phyloP scores from a whole-genome alignment of 2,329 filamentous ascomycete genomes.

The Botrytis paeoniae region DNA sequence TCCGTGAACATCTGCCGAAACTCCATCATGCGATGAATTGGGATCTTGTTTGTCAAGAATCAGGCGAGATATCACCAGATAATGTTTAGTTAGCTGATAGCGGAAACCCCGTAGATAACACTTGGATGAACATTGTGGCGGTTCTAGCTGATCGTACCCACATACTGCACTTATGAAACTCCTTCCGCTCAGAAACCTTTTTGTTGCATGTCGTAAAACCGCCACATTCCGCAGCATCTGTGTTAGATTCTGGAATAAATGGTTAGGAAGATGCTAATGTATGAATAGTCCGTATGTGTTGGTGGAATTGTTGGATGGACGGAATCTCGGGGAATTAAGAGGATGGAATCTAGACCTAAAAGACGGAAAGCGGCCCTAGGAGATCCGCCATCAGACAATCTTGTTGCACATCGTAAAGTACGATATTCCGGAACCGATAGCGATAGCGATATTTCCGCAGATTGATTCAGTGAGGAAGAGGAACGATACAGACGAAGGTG shows the following conservation, averaged over 20 bases:
- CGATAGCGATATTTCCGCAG: not conserved
- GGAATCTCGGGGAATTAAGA: not conserved
- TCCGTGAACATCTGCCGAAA: conserved; percentile 6
- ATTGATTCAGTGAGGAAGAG: not conserved
- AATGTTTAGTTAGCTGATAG: not conserved
- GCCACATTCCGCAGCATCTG: conserved; percentile 7
- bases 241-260: not conserved
- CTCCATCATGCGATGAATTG: no score
- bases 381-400: no score
- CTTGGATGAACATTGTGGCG: not conserved
- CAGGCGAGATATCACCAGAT: conserved; percentile 1
- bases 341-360: not conserved
- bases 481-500: not conserved
- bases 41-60: not conserved
- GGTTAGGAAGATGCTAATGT: not conserved
- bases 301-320: not conserved
- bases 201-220: conserved; percentile 12
- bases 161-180: not conserved
- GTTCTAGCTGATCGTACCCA: not conserved
- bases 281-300: not conserved
- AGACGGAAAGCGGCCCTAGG: not conserved
- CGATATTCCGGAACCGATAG: not conserved
- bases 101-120: not conserved
- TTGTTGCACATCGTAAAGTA: conserved; percentile 4
- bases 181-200: not conserved